A percentile compares a stretch with the other conserved stretches of the same genome.
phyloP scores from a whole-genome alignment of 1,284 basidiomycete species.

The Pyrrhoderma lamaoense region DNA sequence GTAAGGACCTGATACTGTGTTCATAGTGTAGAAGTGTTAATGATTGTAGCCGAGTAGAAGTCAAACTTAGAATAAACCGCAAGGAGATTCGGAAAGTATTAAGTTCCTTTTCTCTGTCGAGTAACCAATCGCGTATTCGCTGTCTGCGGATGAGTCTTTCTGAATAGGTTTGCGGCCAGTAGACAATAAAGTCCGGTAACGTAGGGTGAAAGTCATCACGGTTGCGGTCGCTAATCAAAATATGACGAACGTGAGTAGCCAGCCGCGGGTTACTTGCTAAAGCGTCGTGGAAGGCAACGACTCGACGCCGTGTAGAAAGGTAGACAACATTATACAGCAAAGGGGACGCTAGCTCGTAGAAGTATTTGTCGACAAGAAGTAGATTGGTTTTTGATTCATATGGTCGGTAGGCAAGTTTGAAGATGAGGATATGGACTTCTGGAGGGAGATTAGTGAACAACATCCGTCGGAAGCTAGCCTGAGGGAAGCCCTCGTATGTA shows the following conservation, averaged over 20 bases:
- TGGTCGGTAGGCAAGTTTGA: neutral
- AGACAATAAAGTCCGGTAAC: slow-evolving; percentile 18
- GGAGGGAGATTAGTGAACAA: slow-evolving; percentile 9
- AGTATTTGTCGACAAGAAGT: slow-evolving; percentile 12
- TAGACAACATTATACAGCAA: slow-evolving; percentile 11
- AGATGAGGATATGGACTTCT: slow-evolving; percentile 15
- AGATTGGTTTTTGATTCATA: slow-evolving; percentile 6
- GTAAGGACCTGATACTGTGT: slow-evolving; percentile 11
- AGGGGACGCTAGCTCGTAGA: slow-evolving; percentile 12
- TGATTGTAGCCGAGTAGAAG: slow-evolving; percentile 12
- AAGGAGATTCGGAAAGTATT: slow-evolving; percentile 12
- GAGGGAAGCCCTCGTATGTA: neutral
- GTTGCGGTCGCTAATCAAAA: slow-evolving; percentile 17
- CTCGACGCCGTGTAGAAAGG: slow-evolving; percentile 16
- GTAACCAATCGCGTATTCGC: slow-evolving; percentile 16
- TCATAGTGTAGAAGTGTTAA: slow-evolving; percentile 18
- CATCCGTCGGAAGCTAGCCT: neutral
- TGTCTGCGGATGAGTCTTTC: slow-evolving; percentile 17
- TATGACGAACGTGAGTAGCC: slow-evolving; percentile 15
- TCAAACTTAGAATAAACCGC: slow-evolving; percentile 13
- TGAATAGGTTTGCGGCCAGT: slow-evolving; percentile 14
- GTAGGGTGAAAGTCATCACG: slow-evolving; percentile 15
- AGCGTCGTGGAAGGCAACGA: slow-evolving; percentile 13
- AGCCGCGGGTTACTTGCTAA: slow-evolving; percentile 6
- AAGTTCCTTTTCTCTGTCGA: slow-evolving; percentile 17